Evolutionary conservation across 495 filamentous ascomycete species (phyloP).

Genomic region (Penicillium lividum): DNA sequence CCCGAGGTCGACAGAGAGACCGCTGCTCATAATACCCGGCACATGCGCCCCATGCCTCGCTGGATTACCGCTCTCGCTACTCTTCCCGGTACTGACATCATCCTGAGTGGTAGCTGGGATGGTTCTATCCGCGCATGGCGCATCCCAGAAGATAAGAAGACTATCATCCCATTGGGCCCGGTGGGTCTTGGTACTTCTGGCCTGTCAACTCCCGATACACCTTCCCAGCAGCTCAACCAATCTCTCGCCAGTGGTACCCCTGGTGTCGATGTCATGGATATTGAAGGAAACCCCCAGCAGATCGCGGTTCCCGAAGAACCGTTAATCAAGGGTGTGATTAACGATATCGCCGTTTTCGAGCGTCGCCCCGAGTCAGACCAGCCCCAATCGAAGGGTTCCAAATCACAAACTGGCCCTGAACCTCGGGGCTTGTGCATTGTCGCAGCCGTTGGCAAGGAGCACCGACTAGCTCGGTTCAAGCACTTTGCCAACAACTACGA

Average conservation of each 20-base stretch:
- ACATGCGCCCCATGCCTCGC: slow-evolving; percentile 57
- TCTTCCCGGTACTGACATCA: slow-evolving; percentile 82
- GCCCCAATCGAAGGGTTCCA: slow-evolving; percentile 25
- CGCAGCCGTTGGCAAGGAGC: slow-evolving; percentile 81
- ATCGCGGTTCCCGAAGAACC: slow-evolving; percentile 30
- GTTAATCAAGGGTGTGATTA: slow-evolving; percentile 72
- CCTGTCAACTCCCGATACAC: slow-evolving; percentile 30
- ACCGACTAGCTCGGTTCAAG: slow-evolving; percentile 77
- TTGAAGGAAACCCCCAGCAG: slow-evolving; percentile 19
- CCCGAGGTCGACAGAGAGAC: slow-evolving; percentile 65
- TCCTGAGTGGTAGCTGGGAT: slow-evolving; percentile 93
- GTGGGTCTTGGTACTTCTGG: slow-evolving; percentile 48
- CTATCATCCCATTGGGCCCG: slow-evolving; percentile 68
- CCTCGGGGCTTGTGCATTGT: slow-evolving; percentile 75
- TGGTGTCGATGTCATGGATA: slow-evolving; percentile 26
- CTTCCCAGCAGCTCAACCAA: slow-evolving; percentile 41
- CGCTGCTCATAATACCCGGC: slow-evolving; percentile 55
- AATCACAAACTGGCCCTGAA: slow-evolving; percentile 55
- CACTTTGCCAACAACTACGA: slow-evolving; percentile 44
- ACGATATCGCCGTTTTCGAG: slow-evolving; percentile 84
- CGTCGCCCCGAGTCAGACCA: slow-evolving; percentile 37
- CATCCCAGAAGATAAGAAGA: slow-evolving; percentile 78
- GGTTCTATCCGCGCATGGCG: slow-evolving; percentile 83
- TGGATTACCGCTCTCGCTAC: slow-evolving; percentile 89
- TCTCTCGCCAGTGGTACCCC: slow-evolving; percentile 32